A percentile compares a stretch with the other conserved stretches of the same genome.
Evolutionary conservation across 1,139 yeast genomes (phyloP).

Genomic region (Arxiozyma heterogenica): DNA sequence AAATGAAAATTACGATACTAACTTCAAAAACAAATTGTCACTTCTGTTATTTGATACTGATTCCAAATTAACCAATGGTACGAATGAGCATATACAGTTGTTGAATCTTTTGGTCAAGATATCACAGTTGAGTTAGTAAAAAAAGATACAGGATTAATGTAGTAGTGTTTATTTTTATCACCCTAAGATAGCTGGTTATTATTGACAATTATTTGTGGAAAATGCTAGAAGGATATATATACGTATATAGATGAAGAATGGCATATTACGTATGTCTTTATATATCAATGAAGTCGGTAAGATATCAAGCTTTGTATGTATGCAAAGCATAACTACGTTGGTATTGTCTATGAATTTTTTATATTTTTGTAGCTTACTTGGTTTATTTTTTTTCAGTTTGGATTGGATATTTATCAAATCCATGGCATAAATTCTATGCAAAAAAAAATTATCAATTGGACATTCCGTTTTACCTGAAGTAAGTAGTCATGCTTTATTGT

Average conservation of each 20-base stretch:
- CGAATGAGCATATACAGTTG: slow-evolving; percentile 83
- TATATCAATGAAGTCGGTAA: neutral
- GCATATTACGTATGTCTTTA: slow-evolving; percentile 5
- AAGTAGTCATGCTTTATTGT: no score
- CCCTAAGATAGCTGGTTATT: neutral
- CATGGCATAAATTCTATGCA: no score
- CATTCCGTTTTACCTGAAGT: neutral
- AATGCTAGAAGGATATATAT: slow-evolving; percentile 1
- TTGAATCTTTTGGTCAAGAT: slow-evolving; percentile 59
- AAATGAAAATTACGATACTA: slow-evolving; percentile 45
- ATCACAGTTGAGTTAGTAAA: slow-evolving; percentile 29
- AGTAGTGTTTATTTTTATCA: no score
- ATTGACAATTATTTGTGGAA: neutral
- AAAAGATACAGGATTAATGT: neutral
- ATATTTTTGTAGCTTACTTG: no score
- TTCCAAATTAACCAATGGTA: slow-evolving; percentile 66
- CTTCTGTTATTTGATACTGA: slow-evolving; percentile 66
- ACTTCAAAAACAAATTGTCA: slow-evolving; percentile 57
- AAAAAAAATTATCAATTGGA: neutral
- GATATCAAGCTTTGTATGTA: neutral
- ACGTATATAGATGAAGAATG: neutral
- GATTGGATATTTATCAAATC: no score
- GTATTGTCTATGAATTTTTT: neutral
- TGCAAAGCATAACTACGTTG: neutral
- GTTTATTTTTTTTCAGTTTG: neutral